These are phyloP conservation scores for Lippia alba DNA, from an alignment of 305 asterid species.

Conservation along the genomic window DNA sequence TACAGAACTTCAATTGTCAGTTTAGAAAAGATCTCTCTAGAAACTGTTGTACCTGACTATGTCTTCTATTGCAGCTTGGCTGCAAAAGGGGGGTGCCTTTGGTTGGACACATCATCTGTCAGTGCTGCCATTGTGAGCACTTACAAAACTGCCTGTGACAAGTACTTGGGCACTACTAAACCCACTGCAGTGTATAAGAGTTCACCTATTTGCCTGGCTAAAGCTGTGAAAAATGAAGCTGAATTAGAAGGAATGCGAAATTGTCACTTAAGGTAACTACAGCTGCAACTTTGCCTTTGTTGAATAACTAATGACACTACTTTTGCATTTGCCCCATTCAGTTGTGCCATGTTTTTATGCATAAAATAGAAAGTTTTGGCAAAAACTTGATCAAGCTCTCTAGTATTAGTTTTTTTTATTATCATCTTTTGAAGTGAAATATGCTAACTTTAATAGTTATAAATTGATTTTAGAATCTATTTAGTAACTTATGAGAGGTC, in stretches of 20 bases:
- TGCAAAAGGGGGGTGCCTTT: conserved; percentile 73
- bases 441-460: too few relatives aligned
- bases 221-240: conserved; percentile 94
- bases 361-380: neutral
- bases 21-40: conserved; percentile 24
- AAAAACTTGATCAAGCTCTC: conserved; percentile 4
- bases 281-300: conserved; percentile 3
- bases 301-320: conserved; percentile 5
- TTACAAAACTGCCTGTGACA: conserved; percentile 69
- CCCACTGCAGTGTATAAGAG: conserved; percentile 60
- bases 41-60: conserved; percentile 32
- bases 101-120: conserved; percentile 87
- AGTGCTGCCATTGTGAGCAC: conserved; percentile 86
- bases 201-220: conserved; percentile 86
- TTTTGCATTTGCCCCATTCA: conserved; percentile 20
- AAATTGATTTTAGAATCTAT: too few relatives aligned
- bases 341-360: conserved; percentile 15
- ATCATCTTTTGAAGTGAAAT: neutral
- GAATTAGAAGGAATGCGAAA: conserved; percentile 92
- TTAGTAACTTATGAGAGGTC: too few relatives aligned
- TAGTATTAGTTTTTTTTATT: conserved; percentile 9
- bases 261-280: conserved; percentile 82
- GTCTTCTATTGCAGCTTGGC: conserved; percentile 71
- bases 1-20: neutral
- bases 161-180: conserved; percentile 46